phyloP scores from a whole-genome alignment of 1,284 basidiomycete species.

The Microbotryum lychnidis-dioicae region DNA sequence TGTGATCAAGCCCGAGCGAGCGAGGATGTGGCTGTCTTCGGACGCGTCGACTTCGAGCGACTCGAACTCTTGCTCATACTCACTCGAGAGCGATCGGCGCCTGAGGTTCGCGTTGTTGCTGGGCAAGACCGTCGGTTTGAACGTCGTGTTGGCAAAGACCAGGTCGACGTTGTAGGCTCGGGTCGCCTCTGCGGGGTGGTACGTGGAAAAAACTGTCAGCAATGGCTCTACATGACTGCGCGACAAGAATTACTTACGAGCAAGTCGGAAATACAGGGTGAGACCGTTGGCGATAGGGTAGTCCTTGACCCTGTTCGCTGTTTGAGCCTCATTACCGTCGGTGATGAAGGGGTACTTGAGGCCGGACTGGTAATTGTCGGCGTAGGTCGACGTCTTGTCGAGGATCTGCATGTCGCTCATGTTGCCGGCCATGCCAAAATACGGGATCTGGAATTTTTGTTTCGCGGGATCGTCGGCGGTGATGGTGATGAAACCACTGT shows the following conservation, averaged over 20 bases:
- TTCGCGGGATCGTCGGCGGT: background rate
- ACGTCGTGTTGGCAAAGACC: conserved; percentile 7
- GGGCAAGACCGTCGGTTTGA: conserved; percentile 9
- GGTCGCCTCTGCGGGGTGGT: conserved; percentile 1
- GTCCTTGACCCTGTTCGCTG: background rate
- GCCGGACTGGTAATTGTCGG: no score
- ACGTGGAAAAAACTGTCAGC: no score
- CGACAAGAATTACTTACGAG: background rate
- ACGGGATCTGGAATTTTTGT: background rate
- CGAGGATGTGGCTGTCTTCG: no score
- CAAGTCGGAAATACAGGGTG: conserved; percentile 15
- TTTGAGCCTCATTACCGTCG: conserved; percentile 14
- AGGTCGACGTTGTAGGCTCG: conserved; percentile 9
- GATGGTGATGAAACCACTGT: conserved; percentile 7
- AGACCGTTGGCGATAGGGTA: conserved; percentile 2
- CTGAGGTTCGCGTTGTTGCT: no score
- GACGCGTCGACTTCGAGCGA: no score
- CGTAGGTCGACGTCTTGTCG: background rate
- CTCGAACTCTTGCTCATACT: no score
- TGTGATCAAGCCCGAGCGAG: no score
- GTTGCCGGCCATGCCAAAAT: conserved; percentile 6
- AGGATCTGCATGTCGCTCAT: conserved; percentile 8
- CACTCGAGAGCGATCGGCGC: no score
- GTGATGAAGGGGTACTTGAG: conserved; percentile 22
- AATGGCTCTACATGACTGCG: no score